Evolutionary conservation across 306 rosid species (phyloP).

Genomic region (Prunus dulcis): DNA sequence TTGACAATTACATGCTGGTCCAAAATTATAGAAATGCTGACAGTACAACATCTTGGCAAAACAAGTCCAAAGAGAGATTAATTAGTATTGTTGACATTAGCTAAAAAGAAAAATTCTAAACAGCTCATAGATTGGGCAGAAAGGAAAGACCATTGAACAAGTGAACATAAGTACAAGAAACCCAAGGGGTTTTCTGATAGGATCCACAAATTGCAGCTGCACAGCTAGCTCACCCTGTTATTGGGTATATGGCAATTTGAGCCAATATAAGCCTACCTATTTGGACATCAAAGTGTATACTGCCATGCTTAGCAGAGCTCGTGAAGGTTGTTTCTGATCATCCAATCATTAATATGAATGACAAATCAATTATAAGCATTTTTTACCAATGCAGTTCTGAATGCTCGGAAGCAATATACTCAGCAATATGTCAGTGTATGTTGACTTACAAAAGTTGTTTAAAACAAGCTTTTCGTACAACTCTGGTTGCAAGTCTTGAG

Average conservation of each 20-base stretch:
- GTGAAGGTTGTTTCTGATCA: neutral
- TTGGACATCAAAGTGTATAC: neutral
- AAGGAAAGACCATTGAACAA: neutral
- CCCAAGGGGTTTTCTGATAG: neutral
- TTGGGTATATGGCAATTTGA: neutral
- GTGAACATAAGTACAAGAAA: neutral
- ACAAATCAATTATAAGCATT: neutral
- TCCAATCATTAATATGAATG: neutral
- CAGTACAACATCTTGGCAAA: neutral
- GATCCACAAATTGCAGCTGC: neutral
- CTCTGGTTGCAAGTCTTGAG: conserved; percentile 62
- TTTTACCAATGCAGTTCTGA: neutral
- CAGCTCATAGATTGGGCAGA: neutral
- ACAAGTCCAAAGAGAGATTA: neutral
- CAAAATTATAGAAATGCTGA: conserved; percentile 4
- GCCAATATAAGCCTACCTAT: neutral
- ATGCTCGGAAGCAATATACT: neutral
- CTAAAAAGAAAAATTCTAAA: neutral
- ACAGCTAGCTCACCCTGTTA: neutral
- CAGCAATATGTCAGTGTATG: neutral
- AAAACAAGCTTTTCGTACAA: conserved; percentile 68
- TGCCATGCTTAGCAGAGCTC: neutral
- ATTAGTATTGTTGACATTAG: neutral
- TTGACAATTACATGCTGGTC: conserved; percentile 6
- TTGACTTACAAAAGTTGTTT: conserved; percentile 68